A percentile compares a stretch with the other conserved stretches of the same genome.
These are phyloP conservation scores for Rhizophora mangle DNA, from an alignment of 345 rosid species.

Conservation along the genomic window DNA sequence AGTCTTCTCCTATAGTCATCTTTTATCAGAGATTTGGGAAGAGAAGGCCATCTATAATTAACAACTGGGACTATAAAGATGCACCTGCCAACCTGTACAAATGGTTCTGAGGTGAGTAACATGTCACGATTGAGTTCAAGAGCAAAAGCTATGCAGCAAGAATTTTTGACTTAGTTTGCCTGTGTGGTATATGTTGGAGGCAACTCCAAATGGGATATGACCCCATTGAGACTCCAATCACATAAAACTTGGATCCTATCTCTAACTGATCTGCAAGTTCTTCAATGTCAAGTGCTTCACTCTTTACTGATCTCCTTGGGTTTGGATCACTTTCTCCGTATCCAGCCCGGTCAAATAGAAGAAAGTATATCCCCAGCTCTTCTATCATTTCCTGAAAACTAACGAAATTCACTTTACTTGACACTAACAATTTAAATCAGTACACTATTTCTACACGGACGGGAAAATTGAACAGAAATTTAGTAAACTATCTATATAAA, in stretches of 20 bases:
- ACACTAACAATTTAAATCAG: not conserved
- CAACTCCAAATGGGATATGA: conserved; percentile 88
- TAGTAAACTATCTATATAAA: too few species aligned
- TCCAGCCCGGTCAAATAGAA: conserved; percentile 81
- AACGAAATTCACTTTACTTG: conserved; percentile 15
- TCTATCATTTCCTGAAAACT: conserved; percentile 69
- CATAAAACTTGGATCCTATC: conserved; percentile 62
- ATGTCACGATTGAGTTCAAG: not conserved
- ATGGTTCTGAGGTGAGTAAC: conserved; percentile 8
- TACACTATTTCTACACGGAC: not conserved
- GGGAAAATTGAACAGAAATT: not conserved
- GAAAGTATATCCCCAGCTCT: conserved; percentile 60
- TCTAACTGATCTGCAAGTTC: conserved; percentile 73
- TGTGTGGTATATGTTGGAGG: conserved; percentile 79
- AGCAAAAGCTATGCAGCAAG: not conserved
- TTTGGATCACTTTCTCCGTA: conserved; percentile 86
- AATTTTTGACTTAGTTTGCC: conserved; percentile 39
- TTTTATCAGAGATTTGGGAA: conserved; percentile 52
- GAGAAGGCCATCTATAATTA: conserved; percentile 76
- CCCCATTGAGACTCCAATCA: conserved; percentile 88
- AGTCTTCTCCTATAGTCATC: conserved; percentile 61
- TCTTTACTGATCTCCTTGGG: conserved; percentile 60
- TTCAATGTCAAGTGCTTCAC: conserved; percentile 73
- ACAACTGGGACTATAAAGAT: conserved; percentile 67
- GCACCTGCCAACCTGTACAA: conserved; percentile 73